A percentile compares a stretch with the other conserved stretches of the same genome.
phyloP scores from a whole-genome alignment of 2,329 filamentous ascomycete genomes.

The Ophiostoma sp. region DNA sequence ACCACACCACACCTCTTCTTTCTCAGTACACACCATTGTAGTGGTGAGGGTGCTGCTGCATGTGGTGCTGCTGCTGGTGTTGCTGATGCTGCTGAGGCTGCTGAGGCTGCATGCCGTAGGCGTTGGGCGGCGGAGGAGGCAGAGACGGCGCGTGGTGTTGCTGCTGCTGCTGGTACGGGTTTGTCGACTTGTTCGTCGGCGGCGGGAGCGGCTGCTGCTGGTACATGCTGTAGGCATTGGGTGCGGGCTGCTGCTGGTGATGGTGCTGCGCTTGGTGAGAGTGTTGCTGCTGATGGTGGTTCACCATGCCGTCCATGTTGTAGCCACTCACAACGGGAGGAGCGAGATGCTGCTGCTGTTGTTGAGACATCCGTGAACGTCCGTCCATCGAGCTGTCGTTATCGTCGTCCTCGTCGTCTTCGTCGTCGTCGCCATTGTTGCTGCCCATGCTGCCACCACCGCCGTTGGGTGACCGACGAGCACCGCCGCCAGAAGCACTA shows the following conservation, averaged over 20 bases:
- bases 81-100: slow-evolving; percentile 5
- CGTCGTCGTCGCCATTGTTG: neutral
- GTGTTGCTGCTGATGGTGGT: neutral
- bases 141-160: neutral
- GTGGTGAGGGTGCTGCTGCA: slow-evolving; percentile 21
- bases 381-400: neutral
- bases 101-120: slow-evolving; percentile 24
- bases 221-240: slow-evolving; percentile 6
- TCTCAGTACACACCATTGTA: slow-evolving; percentile 13
- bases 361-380: neutral
- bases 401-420: neutral
- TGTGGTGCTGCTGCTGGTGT: slow-evolving; percentile 28
- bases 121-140: slow-evolving; percentile 4
- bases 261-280: neutral
- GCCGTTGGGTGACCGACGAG: neutral
- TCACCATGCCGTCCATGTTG: slow-evolving; percentile 9
- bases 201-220: slow-evolving; percentile 11
- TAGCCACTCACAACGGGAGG: neutral
- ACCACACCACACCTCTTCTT: neutral
- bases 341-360: neutral
- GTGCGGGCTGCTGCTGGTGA: neutral
- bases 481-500: neutral
- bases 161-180: neutral
- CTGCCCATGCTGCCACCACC: neutral
- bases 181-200: neutral